phyloP scores from a whole-genome alignment of 1,284 basidiomycete species.

The Sporisorium graminicola region DNA sequence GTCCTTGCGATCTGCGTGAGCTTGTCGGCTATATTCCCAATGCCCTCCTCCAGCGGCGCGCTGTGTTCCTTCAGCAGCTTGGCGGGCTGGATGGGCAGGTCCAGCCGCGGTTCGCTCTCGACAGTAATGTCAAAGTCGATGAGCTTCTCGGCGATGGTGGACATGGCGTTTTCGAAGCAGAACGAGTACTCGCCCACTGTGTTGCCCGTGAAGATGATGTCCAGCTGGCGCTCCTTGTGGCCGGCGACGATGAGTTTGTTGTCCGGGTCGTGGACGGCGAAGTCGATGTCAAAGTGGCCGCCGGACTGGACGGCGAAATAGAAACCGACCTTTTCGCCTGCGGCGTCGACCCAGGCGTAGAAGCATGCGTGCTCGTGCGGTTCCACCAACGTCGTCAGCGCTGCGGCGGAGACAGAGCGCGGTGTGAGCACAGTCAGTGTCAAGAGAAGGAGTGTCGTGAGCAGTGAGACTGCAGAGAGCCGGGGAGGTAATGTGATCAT shows the following conservation, averaged over 20 bases:
- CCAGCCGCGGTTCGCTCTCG: constrained; percentile 65
- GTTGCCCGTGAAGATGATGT: constrained; percentile 96
- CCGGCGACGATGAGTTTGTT: constrained; percentile 89
- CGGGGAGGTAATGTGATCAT: constrained; percentile 3
- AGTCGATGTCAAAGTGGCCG: constrained; percentile 97
- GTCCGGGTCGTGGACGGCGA: constrained; percentile 88
- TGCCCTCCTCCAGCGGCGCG: constrained; percentile 64
- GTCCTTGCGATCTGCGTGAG: constrained; percentile 58
- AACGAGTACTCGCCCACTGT: constrained; percentile 94
- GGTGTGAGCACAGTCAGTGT: constrained; percentile 8
- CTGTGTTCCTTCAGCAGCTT: constrained; percentile 63
- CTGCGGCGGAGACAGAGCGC: constrained; percentile 71
- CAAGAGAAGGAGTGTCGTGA: constrained; percentile 9
- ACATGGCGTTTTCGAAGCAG: constrained; percentile 91
- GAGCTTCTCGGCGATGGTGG: constrained; percentile 61
- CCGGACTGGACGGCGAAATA: constrained; percentile 88
- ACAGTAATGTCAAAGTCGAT: constrained; percentile 70
- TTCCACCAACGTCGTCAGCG: constrained; percentile 86
- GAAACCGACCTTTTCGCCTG: constrained; percentile 86
- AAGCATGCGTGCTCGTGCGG: constrained; percentile 92
- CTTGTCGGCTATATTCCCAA: constrained; percentile 53
- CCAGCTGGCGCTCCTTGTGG: constrained; percentile 88
- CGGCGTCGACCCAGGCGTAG: constrained; percentile 96
- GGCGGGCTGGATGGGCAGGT: constrained; percentile 58
- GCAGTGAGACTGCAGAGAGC: not conserved